Evolutionary conservation across 768 basidiomycete species (phyloP).

Genomic region (Lactarius vividus): DNA sequence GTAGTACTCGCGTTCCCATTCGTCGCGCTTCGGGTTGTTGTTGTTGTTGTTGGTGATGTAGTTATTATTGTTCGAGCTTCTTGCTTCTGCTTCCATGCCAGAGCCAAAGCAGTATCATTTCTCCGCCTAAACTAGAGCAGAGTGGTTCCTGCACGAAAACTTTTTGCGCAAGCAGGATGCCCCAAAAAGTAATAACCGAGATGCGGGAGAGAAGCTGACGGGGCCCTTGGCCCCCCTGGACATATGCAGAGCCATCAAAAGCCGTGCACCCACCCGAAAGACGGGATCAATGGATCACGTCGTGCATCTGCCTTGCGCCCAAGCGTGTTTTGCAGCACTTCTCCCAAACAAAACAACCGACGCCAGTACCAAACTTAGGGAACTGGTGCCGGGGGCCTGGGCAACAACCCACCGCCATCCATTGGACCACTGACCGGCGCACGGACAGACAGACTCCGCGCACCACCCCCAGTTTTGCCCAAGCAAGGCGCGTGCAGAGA

Average conservation of each 20-base stretch:
- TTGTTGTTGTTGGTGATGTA: neutral
- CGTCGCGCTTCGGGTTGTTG: neutral
- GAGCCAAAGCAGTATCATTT: neutral
- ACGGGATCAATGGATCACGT: slow-evolving; percentile 1
- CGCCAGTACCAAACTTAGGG: neutral
- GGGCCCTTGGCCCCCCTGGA: too few species aligned
- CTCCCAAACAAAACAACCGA: slow-evolving; percentile 4
- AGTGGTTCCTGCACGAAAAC: neutral
- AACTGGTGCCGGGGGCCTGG: slow-evolving; percentile 1
- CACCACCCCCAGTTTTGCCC: neutral
- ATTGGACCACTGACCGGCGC: neutral
- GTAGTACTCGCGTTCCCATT: neutral
- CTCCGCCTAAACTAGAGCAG: neutral
- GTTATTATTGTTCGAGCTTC: neutral
- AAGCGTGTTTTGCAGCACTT: neutral
- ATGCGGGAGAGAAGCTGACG: neutral
- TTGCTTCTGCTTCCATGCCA: neutral
- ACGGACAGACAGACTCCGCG: neutral
- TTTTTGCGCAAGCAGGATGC: neutral
- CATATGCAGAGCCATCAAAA: neutral
- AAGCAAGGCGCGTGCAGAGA: neutral
- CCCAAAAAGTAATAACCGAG: neutral
- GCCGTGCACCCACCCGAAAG: neutral
- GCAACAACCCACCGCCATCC: neutral
- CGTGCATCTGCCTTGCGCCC: slow-evolving; percentile 4